Conservation (phyloP, 495 filamentous ascomycete species). For the Trichocladium uniseriatum region DNA sequence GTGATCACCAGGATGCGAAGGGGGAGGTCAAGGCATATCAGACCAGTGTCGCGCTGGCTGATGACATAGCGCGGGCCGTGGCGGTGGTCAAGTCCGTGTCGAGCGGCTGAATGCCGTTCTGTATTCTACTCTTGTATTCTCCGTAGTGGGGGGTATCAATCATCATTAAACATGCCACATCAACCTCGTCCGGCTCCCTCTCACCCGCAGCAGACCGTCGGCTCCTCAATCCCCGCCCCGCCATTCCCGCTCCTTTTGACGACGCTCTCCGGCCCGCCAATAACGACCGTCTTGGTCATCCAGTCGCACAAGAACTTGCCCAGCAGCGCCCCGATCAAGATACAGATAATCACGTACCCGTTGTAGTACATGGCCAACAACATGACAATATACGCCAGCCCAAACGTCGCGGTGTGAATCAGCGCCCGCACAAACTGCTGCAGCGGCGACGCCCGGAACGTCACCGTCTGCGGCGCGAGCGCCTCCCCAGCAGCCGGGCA, state of each 20-base stretch:
- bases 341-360: constrained; percentile 49
- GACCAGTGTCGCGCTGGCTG: constrained; percentile 33
- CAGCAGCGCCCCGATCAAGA: constrained; percentile 43
- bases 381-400: constrained; percentile 50
- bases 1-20: constrained; percentile 17
- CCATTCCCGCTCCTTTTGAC: constrained; percentile 2
- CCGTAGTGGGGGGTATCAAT: neutral
- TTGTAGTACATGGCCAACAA: constrained; percentile 48
- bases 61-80: constrained; percentile 28
- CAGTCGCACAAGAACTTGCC: constrained; percentile 41
- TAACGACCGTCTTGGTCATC: constrained; percentile 23
- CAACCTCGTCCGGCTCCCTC: neutral
- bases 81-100: neutral
- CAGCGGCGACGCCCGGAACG: constrained; percentile 37
- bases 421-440: constrained; percentile 42
- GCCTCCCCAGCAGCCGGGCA: neutral
- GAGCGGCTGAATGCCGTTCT: neutral
- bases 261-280: neutral
- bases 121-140: neutral
- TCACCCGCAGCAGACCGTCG: constrained; percentile 25
- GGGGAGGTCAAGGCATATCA: constrained; percentile 22
- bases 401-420: constrained; percentile 43
- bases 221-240: constrained; percentile 15
- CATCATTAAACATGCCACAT: neutral
- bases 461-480: constrained; percentile 14